phyloP scores from a whole-genome alignment of 73 alveolate genomes.

The Durusdinium trenchii region DNA sequence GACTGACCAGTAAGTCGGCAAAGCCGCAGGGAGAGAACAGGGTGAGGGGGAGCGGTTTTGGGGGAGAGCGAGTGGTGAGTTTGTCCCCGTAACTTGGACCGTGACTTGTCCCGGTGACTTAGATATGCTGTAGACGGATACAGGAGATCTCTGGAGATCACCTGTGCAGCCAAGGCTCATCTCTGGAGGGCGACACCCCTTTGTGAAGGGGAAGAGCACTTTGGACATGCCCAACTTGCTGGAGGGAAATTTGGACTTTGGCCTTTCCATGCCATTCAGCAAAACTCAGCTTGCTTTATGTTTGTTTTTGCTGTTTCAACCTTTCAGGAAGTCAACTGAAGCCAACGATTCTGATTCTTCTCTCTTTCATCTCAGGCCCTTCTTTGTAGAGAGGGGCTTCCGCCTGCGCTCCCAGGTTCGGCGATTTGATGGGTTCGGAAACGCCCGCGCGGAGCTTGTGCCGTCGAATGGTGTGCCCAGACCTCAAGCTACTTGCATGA shows the following conservation, averaged over 20 bases:
- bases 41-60: too few species aligned
- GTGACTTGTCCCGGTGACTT: too few species aligned
- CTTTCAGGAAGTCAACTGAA: neutral
- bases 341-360: neutral
- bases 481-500: constrained; percentile 16
- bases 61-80: too few species aligned
- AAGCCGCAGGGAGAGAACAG: too few species aligned
- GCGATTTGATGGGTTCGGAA: constrained; percentile 47
- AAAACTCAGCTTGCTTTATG: neutral
- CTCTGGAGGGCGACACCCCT: constrained; percentile 88
- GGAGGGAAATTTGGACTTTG: constrained; percentile 45
- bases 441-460: constrained; percentile 38
- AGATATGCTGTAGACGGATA: too few species aligned
- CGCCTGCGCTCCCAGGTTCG: constrained; percentile 65
- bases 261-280: constrained; percentile 44
- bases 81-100: too few species aligned
- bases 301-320: neutral
- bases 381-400: neutral
- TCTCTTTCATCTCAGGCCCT: neutral
- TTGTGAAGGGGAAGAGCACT: constrained; percentile 9
- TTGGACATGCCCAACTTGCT: constrained; percentile 59
- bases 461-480: constrained; percentile 91
- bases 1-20: too few species aligned
- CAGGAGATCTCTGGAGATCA: too few species aligned
- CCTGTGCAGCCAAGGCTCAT: constrained; percentile 9